Evolutionary conservation across 257 asterid species (phyloP), one percentile per base, ranked within the genome.

Genomic region (Primulina tabacum): DNA sequence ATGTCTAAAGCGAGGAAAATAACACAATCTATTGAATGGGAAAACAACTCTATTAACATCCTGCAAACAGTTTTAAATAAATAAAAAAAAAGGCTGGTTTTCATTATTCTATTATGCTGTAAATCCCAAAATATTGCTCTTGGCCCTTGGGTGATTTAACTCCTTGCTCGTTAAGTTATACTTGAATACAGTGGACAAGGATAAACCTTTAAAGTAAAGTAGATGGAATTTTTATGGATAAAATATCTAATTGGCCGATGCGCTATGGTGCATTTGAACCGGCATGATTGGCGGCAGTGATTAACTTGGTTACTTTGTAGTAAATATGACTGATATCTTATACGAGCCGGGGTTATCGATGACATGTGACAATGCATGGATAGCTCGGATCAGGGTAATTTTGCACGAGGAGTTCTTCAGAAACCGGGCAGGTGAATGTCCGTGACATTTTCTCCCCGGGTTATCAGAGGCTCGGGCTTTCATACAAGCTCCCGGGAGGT

Each of bases 1-100:
- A 14, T 68, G 30, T 29, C 32, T 68, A 60, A 63, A 66, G 76
- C 68, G 18, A 62, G 70, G 24, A 60, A 71, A 65, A 71, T 73
- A 71, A 64, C 75, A 80, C 34, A 18, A 1, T 50, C 57, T 17
- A 50, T 14, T 17, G 8, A 50, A 17, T 50, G 20, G 8, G 57
- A 50, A 50, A 50, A 17, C 57, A 7, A 50, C 57, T 43, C 53
- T 5, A 6, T 7, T 50, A 4, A 47, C 56, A 47, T 47, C 56
- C 56, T 4, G 56, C n/a, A 16, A 47, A 47, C 56, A 47, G 20
- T 47, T 47, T 16, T 1, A 47, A 47, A 8, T 47, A 47, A 20
- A 47, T 16, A 47, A 47, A 16, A 16, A 47, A 14, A 14, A 3
- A 2, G 2, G 53, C 6, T 11, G 53, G 5, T 9, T 43, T 43